Evolutionary conservation across 257 asterid genomes (phyloP), one percentile per base, ranked within the genome.

Genomic region (Rubia yunnanensis): DNA sequence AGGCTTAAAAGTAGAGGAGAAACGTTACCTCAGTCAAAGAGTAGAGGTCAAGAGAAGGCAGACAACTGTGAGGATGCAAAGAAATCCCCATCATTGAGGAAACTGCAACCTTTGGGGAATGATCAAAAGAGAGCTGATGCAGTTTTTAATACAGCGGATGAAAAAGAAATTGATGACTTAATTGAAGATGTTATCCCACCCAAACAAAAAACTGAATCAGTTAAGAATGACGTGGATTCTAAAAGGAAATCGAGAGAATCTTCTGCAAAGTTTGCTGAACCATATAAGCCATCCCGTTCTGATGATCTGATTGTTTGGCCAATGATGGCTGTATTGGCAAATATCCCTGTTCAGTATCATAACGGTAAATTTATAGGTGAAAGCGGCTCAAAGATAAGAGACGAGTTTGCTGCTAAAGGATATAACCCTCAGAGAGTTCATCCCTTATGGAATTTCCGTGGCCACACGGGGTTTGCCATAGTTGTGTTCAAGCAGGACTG

Each of bases 301-400:
- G 88, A 85, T 44, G 90, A 86, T 70, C 84, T 61, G 73, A 79
- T 86, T 56, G 95, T 91, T 61, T 86, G 87, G 88, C 98, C 98
- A 63, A 88, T 92, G 92, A 88, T 81, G 88, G 95, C 85, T 56
- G 53, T 91, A 36, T 73, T 91, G 74, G 91, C 89, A 67, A 91
- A 91, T 74, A 59, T 88, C 63, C 92, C 87, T 10, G 72, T 79
- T 69, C 83, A 80, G 70, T 60, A 24, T 60, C 74, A 82, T 69
- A 69, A 77, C 68, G 98, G 89, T 26, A 80, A 60, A 63, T 79
- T 66, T 80, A 83, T 76, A 9, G 94, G 87, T 68, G 95, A 88
- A 5, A 80, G 90, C 73, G 90, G 96, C 54, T 72, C 78, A 34
- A 86, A 76, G 66, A 66, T 88, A 54, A 82, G 58, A 78, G 98